These are phyloP conservation scores for Monosporozyma siamensis DNA, from an alignment of 805 yeast species.

Conservation along the genomic window DNA sequence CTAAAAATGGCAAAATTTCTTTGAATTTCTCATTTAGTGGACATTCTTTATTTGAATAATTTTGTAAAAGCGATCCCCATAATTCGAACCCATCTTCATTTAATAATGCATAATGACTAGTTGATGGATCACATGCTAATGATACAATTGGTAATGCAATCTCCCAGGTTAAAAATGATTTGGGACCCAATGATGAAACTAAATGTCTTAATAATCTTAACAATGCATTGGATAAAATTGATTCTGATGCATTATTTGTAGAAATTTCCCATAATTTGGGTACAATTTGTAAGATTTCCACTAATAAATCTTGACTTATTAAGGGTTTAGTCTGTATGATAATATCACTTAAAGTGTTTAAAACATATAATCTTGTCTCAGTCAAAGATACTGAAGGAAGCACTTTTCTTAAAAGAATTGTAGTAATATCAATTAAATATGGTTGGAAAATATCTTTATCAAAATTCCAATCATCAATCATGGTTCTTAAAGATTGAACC, in stretches of 20 bases:
- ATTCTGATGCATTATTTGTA: constrained; percentile 22
- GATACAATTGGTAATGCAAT: constrained; percentile 58
- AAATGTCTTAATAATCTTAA: constrained; percentile 50
- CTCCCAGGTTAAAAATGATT: constrained; percentile 40
- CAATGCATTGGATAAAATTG: constrained; percentile 41
- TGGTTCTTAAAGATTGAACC: constrained; percentile 53
- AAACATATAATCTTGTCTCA: constrained; percentile 67
- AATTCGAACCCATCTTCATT: constrained; percentile 83
- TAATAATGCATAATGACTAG: constrained; percentile 46
- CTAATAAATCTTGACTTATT: constrained; percentile 41
- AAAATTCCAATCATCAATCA: constrained; percentile 84
- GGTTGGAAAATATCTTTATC: constrained; percentile 58
- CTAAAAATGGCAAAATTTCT: constrained; percentile 41
- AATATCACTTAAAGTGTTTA: constrained; percentile 58
- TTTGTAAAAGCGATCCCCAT: constrained; percentile 64
- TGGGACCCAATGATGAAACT: constrained; percentile 45
- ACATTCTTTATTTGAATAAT: constrained; percentile 38
- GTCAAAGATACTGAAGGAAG: constrained; percentile 45
- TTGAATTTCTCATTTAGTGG: constrained; percentile 32
- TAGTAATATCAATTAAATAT: constrained; percentile 45
- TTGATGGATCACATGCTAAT: constrained; percentile 50
- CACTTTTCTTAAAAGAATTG: constrained; percentile 38
- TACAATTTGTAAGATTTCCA: constrained; percentile 45
- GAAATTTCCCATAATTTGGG: constrained; percentile 72
- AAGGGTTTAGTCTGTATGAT: constrained; percentile 58